A percentile compares a stretch with the other conserved stretches of the same genome.
These are phyloP conservation scores for Citrus glauca DNA, from an alignment of 345 rosid species.

Conservation along the genomic window DNA sequence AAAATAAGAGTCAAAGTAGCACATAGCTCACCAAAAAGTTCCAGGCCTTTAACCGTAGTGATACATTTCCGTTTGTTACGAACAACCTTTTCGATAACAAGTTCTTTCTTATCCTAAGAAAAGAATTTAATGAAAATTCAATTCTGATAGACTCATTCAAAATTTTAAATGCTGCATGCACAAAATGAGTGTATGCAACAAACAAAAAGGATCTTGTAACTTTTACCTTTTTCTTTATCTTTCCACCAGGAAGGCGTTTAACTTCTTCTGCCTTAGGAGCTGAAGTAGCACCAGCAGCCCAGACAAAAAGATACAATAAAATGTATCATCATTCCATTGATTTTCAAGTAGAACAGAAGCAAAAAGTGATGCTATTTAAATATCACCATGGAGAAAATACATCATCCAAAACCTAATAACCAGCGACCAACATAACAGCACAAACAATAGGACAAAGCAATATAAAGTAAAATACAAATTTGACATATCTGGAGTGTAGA, in stretches of 20 bases:
- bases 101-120: conserved; percentile 44
- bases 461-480: neutral
- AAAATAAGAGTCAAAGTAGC: neutral
- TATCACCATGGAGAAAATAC: neutral
- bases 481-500: neutral
- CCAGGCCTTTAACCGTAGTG: conserved; percentile 51
- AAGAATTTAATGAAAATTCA: neutral
- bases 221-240: conserved; percentile 46
- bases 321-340: neutral
- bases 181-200: neutral
- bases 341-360: neutral
- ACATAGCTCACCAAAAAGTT: conserved; percentile 38
- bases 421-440: neutral
- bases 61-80: conserved; percentile 51
- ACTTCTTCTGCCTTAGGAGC: conserved; percentile 39
- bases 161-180: neutral
- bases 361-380: neutral
- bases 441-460: neutral
- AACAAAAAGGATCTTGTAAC: neutral
- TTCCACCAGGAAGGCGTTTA: conserved; percentile 50
- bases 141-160: neutral
- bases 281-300: conserved; percentile 9
- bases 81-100: conserved; percentile 45
- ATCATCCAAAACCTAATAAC: conserved; percentile 1
- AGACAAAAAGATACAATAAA: neutral